These are phyloP conservation scores for Cyamopsis tetragonoloba DNA, from an alignment of 306 rosid species.

Conservation along the genomic window DNA sequence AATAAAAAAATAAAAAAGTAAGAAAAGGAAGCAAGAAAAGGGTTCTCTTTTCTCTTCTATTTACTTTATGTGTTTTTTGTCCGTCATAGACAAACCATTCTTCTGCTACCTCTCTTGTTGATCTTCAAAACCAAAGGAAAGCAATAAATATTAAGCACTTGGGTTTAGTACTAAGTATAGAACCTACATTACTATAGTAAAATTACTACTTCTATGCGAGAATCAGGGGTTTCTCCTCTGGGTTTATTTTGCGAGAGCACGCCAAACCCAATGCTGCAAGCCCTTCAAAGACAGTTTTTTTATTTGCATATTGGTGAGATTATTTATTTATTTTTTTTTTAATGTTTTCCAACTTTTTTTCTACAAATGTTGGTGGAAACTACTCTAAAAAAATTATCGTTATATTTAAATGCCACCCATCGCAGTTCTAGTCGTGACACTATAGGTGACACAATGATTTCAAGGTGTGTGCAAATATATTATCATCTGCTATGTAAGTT, in stretches of 20 bases:
- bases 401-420: not conserved
- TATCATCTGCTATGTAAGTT: not conserved
- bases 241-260: not conserved
- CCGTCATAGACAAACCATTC: not conserved
- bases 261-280: not conserved
- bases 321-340: not conserved
- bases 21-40: not conserved
- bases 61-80: not conserved
- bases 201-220: not conserved
- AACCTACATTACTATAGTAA: too few relatives aligned
- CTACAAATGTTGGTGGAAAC: not conserved
- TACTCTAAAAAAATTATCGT: not conserved
- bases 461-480: not conserved
- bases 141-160: not conserved
- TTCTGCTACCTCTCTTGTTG: not conserved
- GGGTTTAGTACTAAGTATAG: not conserved
- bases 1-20: too few relatives aligned
- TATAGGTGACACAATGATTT: not conserved
- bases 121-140: not conserved
- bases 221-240: not conserved
- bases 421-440: not conserved
- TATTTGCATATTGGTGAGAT: not conserved
- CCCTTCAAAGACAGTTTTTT: not conserved
- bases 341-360: too few relatives aligned
- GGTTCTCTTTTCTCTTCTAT: not conserved